Base-by-base conservation (phyloP, 2,329 filamentous ascomycete species). In the Sphaerostilbella broomeana region DNA sequence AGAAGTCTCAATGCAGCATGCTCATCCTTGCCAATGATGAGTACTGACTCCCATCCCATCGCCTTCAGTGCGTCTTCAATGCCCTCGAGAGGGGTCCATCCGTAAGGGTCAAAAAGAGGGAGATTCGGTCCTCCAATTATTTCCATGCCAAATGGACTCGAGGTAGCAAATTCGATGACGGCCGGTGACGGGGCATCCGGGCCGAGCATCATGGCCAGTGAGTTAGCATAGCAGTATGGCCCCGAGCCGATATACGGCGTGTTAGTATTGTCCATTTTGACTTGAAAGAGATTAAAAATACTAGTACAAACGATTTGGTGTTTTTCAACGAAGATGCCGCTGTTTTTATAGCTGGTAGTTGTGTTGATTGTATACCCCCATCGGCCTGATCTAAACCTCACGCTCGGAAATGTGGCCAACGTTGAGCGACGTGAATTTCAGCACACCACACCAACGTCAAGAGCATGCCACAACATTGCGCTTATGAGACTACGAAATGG, bases 191-290 rank as follows among this genome's bases (percentile, higher is more conserved):
- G 45, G 4, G 45, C 37, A 10, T 43, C 32, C 8, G 27, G 8
- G 6, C 45, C 45, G n/a, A 47, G 38, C 24, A 48, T 39, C 39
- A 44, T 50, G 15, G 47, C 44, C 10, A 50, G 36, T 5, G 43
- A 45, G 34, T 50, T 50, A 22, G 47, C 34, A 27, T 47, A 50
- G 42, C 46, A 50, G 38, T 50, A 50, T 4, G 46, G 47, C 15
- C 47, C 47, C 6, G 36, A 45, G 36, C 47, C 46, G n/a, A 48
- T 30, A 28, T 47, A 50, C 3, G 40, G n/a, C 16, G 34, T 30
- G 36, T 36, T 12, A 39, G n/a, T 22, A 20, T 8, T 34, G 10
- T 7, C 5, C 22, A 3, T 34, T 34, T 8, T 3, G 16, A n/a
- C 6, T 7, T 34, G 31, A 3, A 8, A 21, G 15, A 13, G 13